Conservation (phyloP, 2,329 filamentous ascomycete genomes). For the Boeremia exigua region DNA sequence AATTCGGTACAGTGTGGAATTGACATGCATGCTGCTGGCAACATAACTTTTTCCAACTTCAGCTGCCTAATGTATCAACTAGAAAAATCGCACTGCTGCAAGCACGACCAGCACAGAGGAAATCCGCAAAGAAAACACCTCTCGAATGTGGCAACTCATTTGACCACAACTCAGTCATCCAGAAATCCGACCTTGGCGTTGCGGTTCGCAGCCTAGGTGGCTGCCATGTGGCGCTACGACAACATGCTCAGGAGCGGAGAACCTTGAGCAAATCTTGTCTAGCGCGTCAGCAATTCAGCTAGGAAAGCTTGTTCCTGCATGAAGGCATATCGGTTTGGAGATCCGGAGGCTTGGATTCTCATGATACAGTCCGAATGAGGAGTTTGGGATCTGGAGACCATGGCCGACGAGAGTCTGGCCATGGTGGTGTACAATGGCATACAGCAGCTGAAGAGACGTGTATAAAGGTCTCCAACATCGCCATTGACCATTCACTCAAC, state of each 20-base stretch:
- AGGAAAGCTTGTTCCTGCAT: constrained; percentile 11
- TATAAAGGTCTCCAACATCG: neutral
- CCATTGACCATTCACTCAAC: neutral
- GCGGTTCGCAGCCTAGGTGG: neutral
- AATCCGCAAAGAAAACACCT: neutral
- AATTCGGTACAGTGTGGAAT: neutral
- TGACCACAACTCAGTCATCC: no score
- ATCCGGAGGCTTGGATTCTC: constrained; percentile 1
- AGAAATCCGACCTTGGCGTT: neutral
- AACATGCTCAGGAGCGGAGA: constrained; percentile 1
- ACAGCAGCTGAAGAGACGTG: neutral
- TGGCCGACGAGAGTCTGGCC: neutral
- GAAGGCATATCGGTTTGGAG: constrained; percentile 9
- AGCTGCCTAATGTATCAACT: no score
- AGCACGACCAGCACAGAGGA: neutral
- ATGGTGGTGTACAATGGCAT: neutral
- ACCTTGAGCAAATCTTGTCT: neutral
- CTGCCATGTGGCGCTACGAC: constrained; percentile 1
- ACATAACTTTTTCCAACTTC: no score
- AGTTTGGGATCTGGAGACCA: neutral
- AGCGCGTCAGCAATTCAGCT: neutral
- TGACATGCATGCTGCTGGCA: no score
- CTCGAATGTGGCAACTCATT: no score
- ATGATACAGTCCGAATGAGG: neutral
- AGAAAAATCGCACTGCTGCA: neutral